Conservation (phyloP, 2,329 filamentous ascomycete genomes). For the Falciphora oryzae region DNA sequence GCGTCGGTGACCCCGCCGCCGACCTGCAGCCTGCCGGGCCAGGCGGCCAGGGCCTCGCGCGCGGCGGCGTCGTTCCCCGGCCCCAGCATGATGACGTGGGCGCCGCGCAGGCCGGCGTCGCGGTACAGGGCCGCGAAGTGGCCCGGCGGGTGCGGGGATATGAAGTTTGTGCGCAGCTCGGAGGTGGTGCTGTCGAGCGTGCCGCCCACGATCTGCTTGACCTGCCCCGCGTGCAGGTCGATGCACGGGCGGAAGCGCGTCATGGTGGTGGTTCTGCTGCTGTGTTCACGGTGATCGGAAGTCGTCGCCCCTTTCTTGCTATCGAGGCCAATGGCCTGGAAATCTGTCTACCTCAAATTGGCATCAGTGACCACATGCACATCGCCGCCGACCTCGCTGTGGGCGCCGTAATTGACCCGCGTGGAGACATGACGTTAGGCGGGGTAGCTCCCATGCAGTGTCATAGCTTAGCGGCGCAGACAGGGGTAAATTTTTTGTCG, state of each 20-base stretch:
- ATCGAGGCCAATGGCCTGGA: no score
- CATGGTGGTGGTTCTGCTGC: constrained; percentile 38
- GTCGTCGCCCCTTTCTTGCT: no score
- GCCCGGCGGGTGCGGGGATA: constrained; percentile 74
- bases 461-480: no score
- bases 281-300: no score
- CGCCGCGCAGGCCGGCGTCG: constrained; percentile 66
- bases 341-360: no score
- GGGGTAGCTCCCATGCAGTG: neutral
- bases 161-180: constrained; percentile 82
- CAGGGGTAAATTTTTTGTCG: neutral
- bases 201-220: constrained; percentile 97
- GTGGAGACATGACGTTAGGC: neutral
- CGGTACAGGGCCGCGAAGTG: constrained; percentile 81
- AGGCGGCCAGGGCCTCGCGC: constrained; percentile 66
- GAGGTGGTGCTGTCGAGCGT: constrained; percentile 66
- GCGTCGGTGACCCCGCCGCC: constrained; percentile 87
- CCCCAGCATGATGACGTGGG: constrained; percentile 95
- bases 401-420: neutral
- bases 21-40: constrained; percentile 78
- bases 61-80: constrained; percentile 80
- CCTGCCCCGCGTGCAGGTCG: constrained; percentile 92
- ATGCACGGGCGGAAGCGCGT: constrained; percentile 95
- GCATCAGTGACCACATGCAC: no score
- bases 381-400: neutral